A percentile compares a stretch with the other conserved stretches of the same genome.
phyloP scores from a whole-genome alignment of 148 eudicot genomes.

The Beta vulgaris region DNA sequence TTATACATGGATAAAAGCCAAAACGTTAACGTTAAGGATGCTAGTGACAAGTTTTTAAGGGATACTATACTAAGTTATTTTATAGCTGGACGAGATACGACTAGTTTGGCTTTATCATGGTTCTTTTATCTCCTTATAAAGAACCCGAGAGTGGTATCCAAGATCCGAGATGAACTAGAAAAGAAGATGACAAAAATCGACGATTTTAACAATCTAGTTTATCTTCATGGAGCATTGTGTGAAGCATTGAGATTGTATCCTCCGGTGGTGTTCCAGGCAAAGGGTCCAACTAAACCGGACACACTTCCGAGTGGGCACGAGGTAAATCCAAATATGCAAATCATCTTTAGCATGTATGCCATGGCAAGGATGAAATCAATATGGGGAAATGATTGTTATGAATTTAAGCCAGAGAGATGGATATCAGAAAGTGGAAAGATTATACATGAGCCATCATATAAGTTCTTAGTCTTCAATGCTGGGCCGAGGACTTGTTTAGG shows the following conservation, averaged over 20 bases:
- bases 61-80: constrained; percentile 30
- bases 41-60: constrained; percentile 15
- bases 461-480: constrained; percentile 43
- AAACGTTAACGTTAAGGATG: too few relatives aligned
- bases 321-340: constrained; percentile 39
- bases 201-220: constrained; percentile 32
- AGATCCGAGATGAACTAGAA: constrained; percentile 37
- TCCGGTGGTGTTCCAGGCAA: constrained; percentile 41
- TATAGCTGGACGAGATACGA: constrained; percentile 44
- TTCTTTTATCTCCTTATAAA: constrained; percentile 36
- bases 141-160: constrained; percentile 28
- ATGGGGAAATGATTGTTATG: constrained; percentile 45
- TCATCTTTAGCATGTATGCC: constrained; percentile 31
- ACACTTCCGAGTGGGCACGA: constrained; percentile 42
- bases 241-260: constrained; percentile 48
- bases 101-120: constrained; percentile 41
- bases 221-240: constrained; percentile 44
- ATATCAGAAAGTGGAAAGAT: constrained; percentile 26
- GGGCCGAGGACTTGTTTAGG: constrained; percentile 49
- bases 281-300: constrained; percentile 30
- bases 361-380: constrained; percentile 45
- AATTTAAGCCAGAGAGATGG: too few relatives aligned
- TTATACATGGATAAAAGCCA: constrained; percentile 31
- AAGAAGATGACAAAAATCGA: constrained; percentile 18
- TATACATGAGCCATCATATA: constrained; percentile 44